Conservation (phyloP, 2,329 filamentous ascomycete species). For the Fusarium marasasianum region DNA sequence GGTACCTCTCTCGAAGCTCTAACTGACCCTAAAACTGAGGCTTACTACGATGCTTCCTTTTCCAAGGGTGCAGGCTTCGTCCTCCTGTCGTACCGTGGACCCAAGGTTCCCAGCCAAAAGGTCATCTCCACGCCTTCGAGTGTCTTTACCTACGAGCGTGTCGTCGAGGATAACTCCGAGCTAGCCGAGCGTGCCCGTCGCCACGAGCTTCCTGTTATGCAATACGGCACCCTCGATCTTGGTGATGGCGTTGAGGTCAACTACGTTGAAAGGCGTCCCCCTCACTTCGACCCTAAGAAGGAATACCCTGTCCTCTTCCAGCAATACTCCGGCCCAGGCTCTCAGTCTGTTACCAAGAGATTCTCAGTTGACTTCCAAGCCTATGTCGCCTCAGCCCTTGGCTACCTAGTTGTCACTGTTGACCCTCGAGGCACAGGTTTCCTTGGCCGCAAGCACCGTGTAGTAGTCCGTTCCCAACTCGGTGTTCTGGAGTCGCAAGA, state of each 20-base stretch:
- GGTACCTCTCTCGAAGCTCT: conserved; percentile 77
- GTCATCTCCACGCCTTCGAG: conserved; percentile 85
- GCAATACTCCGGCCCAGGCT: conserved; percentile 94
- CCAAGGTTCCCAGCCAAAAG: conserved; percentile 88
- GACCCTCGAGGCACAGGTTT: conserved; percentile 94
- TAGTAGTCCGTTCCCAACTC: conserved; percentile 82
- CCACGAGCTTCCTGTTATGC: conserved; percentile 83
- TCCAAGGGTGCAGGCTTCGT: conserved; percentile 84
- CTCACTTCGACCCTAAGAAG: conserved; percentile 84
- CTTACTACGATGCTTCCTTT: conserved; percentile 85
- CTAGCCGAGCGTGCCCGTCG: conserved; percentile 75
- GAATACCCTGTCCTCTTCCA: conserved; percentile 95
- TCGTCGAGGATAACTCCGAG: conserved; percentile 79
- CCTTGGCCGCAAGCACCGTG: conserved; percentile 84
- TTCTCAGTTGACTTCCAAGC: conserved; percentile 91
- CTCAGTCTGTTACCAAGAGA: conserved; percentile 82
- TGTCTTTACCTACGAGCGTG: conserved; percentile 68
- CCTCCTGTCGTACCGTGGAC: conserved; percentile 85
- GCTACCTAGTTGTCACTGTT: conserved; percentile 94
- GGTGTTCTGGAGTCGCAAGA: conserved; percentile 87
- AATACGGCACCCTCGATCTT: conserved; percentile 86
- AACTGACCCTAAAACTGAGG: conserved; percentile 77
- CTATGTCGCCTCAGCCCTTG: conserved; percentile 84
- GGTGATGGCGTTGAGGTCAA: conserved; percentile 75
- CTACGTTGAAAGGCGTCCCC: conserved; percentile 85